Conservation (phyloP, 163 green algal genomes). For the Scenedesmus sp. region DNA sequence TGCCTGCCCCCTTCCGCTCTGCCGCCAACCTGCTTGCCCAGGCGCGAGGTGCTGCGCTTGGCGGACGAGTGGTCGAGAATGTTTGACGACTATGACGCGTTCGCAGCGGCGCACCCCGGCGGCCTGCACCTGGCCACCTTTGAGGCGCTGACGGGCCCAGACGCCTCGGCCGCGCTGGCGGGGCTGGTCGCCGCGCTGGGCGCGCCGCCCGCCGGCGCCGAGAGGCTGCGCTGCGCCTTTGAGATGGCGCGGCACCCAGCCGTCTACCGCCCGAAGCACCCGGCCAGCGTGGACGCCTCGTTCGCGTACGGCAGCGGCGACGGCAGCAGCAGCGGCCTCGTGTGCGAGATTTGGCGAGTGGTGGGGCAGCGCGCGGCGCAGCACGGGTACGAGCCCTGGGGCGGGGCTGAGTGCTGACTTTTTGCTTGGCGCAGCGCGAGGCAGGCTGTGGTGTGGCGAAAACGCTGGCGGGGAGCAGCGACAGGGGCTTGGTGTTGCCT, state of each 20-base stretch:
- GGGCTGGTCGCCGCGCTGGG: background rate
- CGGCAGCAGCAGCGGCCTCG: background rate
- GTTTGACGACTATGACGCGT: slow-evolving; percentile 3
- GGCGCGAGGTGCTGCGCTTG: slow-evolving; percentile 1
- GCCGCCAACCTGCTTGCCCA: background rate
- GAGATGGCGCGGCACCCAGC: background rate
- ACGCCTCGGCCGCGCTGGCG: background rate
- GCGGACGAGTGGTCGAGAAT: slow-evolving; percentile 9
- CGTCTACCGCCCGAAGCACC: background rate
- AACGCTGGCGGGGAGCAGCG: no score
- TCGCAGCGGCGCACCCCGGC: background rate
- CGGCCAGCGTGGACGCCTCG: background rate
- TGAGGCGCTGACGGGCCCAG: background rate
- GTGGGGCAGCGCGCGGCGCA: background rate
- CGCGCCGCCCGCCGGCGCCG: background rate
- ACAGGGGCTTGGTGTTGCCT: no score
- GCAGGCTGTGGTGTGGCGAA: no score
- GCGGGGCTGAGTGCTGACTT: background rate
- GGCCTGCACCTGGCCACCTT: background rate
- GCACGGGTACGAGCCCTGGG: background rate
- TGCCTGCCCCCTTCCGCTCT: background rate
- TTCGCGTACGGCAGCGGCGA: background rate
- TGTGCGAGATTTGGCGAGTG: slow-evolving; percentile 21
- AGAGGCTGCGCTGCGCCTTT: background rate
- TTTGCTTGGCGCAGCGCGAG: no score